A percentile compares a stretch with the other conserved stretches of the same genome.
phyloP scores from a whole-genome alignment of 1,284 basidiomycete species.

The Pseudozyma sp. region DNA sequence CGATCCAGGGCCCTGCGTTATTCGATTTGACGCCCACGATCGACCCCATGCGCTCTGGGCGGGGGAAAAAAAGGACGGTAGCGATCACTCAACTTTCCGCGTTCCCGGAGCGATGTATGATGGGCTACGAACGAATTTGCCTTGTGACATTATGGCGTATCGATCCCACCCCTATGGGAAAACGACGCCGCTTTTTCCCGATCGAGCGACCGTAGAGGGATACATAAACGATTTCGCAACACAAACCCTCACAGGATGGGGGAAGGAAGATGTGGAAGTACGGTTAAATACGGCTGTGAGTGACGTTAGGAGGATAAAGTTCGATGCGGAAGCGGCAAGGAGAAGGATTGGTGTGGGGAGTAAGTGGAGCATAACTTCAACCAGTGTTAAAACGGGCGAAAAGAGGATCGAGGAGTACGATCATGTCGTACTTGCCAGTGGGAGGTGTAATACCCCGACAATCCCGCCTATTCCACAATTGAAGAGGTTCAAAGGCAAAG shows the following conservation, averaged over 20 bases:
- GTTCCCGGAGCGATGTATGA: slow-evolving; percentile 64
- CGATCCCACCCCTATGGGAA: slow-evolving; percentile 59
- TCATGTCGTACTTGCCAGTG: slow-evolving; percentile 69
- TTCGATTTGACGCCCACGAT: slow-evolving; percentile 61
- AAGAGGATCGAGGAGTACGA: slow-evolving; percentile 34
- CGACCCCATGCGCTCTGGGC: slow-evolving; percentile 18
- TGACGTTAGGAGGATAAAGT: slow-evolving; percentile 35
- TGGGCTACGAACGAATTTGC: slow-evolving; percentile 66
- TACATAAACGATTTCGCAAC: slow-evolving; percentile 70
- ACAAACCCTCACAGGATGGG: neutral
- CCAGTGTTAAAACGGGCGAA: slow-evolving; percentile 3
- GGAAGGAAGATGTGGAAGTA: slow-evolving; percentile 47
- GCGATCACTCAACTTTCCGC: slow-evolving; percentile 2
- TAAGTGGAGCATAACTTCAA: slow-evolving; percentile 30
- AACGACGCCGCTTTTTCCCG: slow-evolving; percentile 35
- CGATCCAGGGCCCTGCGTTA: slow-evolving; percentile 43
- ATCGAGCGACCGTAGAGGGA: slow-evolving; percentile 55
- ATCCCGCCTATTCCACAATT: slow-evolving; percentile 71
- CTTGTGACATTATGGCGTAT: slow-evolving; percentile 68
- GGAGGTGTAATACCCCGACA: slow-evolving; percentile 72
- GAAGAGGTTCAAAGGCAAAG: slow-evolving; percentile 68
- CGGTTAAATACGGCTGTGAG: slow-evolving; percentile 69
- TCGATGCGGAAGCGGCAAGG: neutral
- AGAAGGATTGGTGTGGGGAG: slow-evolving; percentile 48
- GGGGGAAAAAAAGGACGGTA: slow-evolving; percentile 18